Evolutionary conservation across 2,329 filamentous ascomycete species (phyloP), one percentile per base, ranked within the genome.

Genomic region (Trichoderma cornu-damae): DNA sequence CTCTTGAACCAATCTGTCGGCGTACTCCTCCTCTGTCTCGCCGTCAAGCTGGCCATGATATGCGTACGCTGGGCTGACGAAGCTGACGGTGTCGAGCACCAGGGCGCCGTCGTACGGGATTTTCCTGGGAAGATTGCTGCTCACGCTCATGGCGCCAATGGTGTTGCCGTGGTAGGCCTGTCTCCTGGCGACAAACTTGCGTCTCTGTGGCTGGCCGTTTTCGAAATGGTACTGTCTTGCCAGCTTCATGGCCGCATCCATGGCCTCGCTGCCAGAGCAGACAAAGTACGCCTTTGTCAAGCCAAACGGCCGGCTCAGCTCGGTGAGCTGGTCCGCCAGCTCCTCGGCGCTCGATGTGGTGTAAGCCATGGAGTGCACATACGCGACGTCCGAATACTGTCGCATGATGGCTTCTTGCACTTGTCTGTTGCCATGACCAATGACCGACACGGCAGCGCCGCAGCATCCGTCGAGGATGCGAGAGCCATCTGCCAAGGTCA

Each of bases 391-490:
- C 47, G 79, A 74, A 61, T 87, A 74, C 63, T 90, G 87, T 11
- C 75, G 64, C 4, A 74, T 69, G 38, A 90, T 78, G 0, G 85
- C 87, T 2, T 79, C 72, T 11, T 75, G 75, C 11, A 92, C 81
- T 47, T 84, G 75, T 40, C 76, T 65, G 51, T 86, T 79, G 28
- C 82, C 83, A 63, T 90, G 85, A 6, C 89, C 89, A 8, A 93
- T 73, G 66, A 20, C 54, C 26, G 67, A 56, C 2, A 69, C 67
- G 30, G 86, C 87, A 3, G 89, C 86, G 18, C 89, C 89, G 26
- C 86, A 82, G 18, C 85, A 88, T 1, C 83, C 86, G 68, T 94
- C 89, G 12, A 91, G 79, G 42, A 94, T 64, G 0, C 44, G 58
- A 12, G 60, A 61, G 14, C 66, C 75, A 30, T 70, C 66, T 7